These are phyloP conservation scores for Mytilinidion resinicola DNA, from an alignment of 495 filamentous ascomycete genomes.

Conservation along the genomic window DNA sequence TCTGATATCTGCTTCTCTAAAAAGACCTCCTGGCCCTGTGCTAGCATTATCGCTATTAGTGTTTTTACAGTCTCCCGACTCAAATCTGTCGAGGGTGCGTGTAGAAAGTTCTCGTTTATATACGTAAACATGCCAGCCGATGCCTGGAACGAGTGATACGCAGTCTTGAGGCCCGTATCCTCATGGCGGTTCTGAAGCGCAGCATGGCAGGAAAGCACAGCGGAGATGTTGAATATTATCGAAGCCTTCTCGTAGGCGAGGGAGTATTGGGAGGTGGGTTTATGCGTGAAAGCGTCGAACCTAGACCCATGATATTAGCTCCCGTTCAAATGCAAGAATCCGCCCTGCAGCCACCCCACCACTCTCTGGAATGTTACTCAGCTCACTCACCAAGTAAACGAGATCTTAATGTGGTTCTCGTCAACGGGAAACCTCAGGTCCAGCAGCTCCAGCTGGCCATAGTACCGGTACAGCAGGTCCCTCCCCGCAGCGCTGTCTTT, in stretches of 20 bases:
- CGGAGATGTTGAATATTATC: constrained; percentile 99
- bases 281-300: constrained; percentile 98
- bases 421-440: constrained; percentile 95
- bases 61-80: constrained; percentile 94
- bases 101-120: constrained; percentile 98
- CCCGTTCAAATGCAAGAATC: background rate
- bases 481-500: constrained; percentile 93
- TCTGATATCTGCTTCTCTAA: constrained; percentile 93
- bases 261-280: constrained; percentile 89
- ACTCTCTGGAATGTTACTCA: background rate
- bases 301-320: constrained; percentile 41
- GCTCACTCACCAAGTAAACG: constrained; percentile 81
- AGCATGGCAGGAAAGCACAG: constrained; percentile 92
- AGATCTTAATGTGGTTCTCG: constrained; percentile 97
- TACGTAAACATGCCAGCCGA: constrained; percentile 99
- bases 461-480: constrained; percentile 93
- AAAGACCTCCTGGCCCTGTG: constrained; percentile 94
- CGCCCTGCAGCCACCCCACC: background rate
- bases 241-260: constrained; percentile 97
- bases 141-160: constrained; percentile 97
- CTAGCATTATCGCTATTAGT: constrained; percentile 84
- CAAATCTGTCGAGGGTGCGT: constrained; percentile 89
- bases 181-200: constrained; percentile 88
- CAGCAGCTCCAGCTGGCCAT: constrained; percentile 90
- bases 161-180: constrained; percentile 86